Evolutionary conservation across 371 early-diverging fungal species (phyloP), one percentile per base, ranked within the genome.

Genomic region (Globomyces sp.): DNA sequence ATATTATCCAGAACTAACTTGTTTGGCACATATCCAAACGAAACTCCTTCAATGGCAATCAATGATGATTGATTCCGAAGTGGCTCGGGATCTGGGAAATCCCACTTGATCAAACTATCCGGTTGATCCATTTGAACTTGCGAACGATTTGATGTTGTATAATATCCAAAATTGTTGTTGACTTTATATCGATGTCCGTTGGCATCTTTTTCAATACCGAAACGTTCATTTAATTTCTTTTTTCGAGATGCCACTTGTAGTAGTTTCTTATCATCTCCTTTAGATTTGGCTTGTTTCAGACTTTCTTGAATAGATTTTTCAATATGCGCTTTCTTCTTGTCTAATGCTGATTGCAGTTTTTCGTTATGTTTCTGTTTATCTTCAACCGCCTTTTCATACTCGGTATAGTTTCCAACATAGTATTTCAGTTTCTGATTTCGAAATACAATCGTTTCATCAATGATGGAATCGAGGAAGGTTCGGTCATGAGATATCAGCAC

Each of bases 401-500:
- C 87, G 63, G 87, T 83, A 68, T 85, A 92, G 71, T 89, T 92
- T 49, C 91, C 92, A n/a, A 73, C 75, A 65, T 87, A 85, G 68
- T 91, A 90, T 1, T 58, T 77, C 40, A 93, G 78, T 53, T 70
- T 71, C 63, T 85, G 77, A 65, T 90, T 85, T 46, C 79, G 79
- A 45, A 89, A 72, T 5, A 87, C 82, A 58, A 93, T 90, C 2
- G 89, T 90, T 69, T 91, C 91, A 5, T 80, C 78, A 5, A 82
- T 80, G 3, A 87, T 87, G 13, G 77, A 71, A 62, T 90, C 85
- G 64, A 93, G 77, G 62, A 93, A 91, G 52, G 75, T 77, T 47
- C 91, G 86, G 65, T 93, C 92, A 74, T 93, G 93, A 11, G 92
- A 91, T 36, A 93, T 89, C 37, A 89, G 70, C 0, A 93, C 85